These are phyloP conservation scores for Heliocybe sulcata DNA, from an alignment of 1,284 basidiomycete genomes.

Conservation along the genomic window DNA sequence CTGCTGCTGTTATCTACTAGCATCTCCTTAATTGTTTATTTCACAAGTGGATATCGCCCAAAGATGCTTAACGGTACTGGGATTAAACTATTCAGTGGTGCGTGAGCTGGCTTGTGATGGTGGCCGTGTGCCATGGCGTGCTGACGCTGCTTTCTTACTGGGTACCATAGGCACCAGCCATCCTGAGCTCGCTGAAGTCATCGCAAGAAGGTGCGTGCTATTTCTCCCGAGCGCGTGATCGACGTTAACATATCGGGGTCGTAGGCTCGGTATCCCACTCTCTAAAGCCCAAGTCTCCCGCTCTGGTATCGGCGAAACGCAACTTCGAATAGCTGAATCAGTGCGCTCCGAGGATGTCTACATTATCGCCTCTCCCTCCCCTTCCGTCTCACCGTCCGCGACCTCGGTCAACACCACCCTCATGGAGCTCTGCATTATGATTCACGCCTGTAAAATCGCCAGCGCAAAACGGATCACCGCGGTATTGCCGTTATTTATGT, in stretches of 20 bases:
- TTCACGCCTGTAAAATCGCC: conserved; percentile 98
- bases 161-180: conserved; percentile 76
- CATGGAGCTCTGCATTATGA: conserved; percentile 99
- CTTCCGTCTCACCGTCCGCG: conserved; percentile 38
- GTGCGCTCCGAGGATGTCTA: conserved; percentile 99
- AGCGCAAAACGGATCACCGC: conserved; percentile 96
- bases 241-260: conserved; percentile 8
- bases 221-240: conserved; percentile 5
- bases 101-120: conserved; percentile 20
- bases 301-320: conserved; percentile 90
- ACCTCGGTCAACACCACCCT: conserved; percentile 63
- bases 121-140: conserved; percentile 7
- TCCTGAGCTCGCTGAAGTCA: conserved; percentile 90
- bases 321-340: conserved; percentile 89
- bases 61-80: conserved; percentile 72
- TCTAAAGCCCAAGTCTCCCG: conserved; percentile 81
- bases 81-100: conserved; percentile 91
- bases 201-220: conserved; percentile 76
- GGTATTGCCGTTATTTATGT: conserved; percentile 92
- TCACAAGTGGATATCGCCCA: neutral
- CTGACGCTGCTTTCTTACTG: conserved; percentile 5
- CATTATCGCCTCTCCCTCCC: conserved; percentile 94
- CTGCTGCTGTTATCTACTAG: neutral
- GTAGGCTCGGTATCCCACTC: conserved; percentile 80
- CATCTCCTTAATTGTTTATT: neutral